Conservation (phyloP, 208 protist genomes). For the Perkinsela sp. region DNA sequence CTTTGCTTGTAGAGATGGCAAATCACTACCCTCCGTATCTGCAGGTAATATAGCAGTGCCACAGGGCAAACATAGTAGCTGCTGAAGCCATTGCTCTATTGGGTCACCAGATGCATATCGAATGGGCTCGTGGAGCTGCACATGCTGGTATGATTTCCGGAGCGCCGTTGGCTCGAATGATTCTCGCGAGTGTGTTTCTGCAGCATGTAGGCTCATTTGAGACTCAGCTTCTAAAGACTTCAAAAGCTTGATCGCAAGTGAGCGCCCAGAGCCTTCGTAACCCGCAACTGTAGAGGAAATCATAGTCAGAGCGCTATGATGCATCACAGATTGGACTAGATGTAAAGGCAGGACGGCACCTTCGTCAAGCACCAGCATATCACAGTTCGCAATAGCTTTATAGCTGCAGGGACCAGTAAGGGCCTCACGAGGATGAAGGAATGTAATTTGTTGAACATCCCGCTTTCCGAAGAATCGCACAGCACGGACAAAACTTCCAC, state of each 20-base stretch:
- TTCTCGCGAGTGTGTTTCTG: too few species aligned
- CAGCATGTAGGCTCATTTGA: too few species aligned
- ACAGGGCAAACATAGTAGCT: constrained; percentile 75
- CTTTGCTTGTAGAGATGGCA: constrained; percentile 14
- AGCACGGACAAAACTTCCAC: neutral
- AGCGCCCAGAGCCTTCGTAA: constrained; percentile 92
- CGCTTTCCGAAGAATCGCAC: neutral
- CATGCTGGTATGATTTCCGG: too few species aligned
- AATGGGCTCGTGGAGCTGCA: constrained; percentile 85
- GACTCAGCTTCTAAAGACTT: constrained; percentile 56
- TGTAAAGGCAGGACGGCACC: constrained; percentile 96
- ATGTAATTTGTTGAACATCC: too few species aligned
- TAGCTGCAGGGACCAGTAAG: too few species aligned
- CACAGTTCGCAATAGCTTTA: too few species aligned
- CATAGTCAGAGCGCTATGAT: constrained; percentile 90
- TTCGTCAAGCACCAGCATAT: constrained; percentile 98
- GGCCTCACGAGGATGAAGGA: too few species aligned
- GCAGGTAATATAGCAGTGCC: neutral
- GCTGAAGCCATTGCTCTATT: constrained; percentile 90
- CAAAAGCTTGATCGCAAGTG: constrained; percentile 97
- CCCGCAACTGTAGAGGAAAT: constrained; percentile 95
- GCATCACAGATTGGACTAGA: constrained; percentile 75
- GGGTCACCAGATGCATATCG: constrained; percentile 79
- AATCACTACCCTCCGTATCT: constrained; percentile 39
- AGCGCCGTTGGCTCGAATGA: too few species aligned